Evolutionary conservation across 257 asterid genomes (phyloP).

Genomic region (Schizonepeta tenuifolia): DNA sequence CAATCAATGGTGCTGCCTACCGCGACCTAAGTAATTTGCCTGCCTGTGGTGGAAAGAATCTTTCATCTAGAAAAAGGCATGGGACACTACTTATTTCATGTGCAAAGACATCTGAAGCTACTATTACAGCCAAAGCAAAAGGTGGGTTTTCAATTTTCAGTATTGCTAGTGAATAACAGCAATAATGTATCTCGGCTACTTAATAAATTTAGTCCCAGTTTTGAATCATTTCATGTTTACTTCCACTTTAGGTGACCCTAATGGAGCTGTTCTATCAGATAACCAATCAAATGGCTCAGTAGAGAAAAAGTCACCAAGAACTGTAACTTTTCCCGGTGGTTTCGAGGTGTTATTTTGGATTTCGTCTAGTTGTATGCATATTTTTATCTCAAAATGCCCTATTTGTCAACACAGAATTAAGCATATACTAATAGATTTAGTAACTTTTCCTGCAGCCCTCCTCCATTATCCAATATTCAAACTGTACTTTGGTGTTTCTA

Average conservation of each 20-base stretch:
- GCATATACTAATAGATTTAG: conserved; percentile 19
- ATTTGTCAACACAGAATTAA: conserved; percentile 16
- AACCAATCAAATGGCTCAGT: conserved; percentile 40
- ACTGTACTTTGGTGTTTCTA: conserved; percentile 13
- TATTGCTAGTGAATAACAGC: conserved; percentile 19
- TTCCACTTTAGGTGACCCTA: conserved; percentile 49
- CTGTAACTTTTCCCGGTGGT: conserved; percentile 65
- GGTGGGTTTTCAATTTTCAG: conserved; percentile 50
- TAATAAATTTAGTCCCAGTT: conserved; percentile 16
- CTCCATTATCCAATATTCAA: not conserved
- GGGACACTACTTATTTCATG: conserved; percentile 54
- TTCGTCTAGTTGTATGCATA: conserved; percentile 8
- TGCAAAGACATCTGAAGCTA: conserved; percentile 65
- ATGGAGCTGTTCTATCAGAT: conserved; percentile 64
- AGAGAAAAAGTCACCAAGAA: conserved; percentile 46
- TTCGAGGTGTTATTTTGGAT: conserved; percentile 54
- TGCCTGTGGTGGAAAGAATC: conserved; percentile 42
- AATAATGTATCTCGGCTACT: not conserved
- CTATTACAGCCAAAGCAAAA: conserved; percentile 49
- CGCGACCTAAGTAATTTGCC: conserved; percentile 41
- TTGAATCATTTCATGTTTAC: conserved; percentile 33
- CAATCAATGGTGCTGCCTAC: conserved; percentile 43
- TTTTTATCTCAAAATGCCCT: conserved; percentile 23
- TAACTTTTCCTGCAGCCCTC: conserved; percentile 18
- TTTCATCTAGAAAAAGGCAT: conserved; percentile 47